Percentiles rank a stretch among this genome's conserved stretches.
Conservation (phyloP, 108 stramenopile species). For the Seminavis robusta region DNA sequence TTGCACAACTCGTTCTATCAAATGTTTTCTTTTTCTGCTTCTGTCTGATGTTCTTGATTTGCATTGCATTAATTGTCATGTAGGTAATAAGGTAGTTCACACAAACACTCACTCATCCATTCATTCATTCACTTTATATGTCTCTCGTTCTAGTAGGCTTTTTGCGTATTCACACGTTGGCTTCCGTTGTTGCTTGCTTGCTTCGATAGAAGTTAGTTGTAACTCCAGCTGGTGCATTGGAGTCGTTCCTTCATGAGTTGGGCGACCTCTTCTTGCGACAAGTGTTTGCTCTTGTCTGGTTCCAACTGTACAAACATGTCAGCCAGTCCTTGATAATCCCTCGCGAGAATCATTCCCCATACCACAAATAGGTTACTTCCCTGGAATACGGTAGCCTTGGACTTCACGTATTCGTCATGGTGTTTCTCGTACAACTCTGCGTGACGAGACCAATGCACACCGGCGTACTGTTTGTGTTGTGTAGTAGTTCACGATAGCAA, state of each 20-base stretch:
- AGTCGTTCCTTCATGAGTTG: slow-evolving; percentile 2
- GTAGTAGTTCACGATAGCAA: too few species aligned
- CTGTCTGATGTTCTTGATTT: too few species aligned
- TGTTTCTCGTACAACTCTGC: neutral
- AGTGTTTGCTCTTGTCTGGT: neutral
- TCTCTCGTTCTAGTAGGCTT: too few species aligned
- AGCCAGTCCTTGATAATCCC: slow-evolving; percentile 13
- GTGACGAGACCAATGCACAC: slow-evolving; percentile 4
- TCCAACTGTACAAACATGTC: slow-evolving; percentile 8
- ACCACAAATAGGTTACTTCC: slow-evolving; percentile 16
- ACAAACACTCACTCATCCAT: too few species aligned
- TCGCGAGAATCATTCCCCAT: slow-evolving; percentile 16
- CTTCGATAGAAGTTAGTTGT: neutral
- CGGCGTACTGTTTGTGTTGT: neutral
- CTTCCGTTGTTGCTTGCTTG: too few species aligned
- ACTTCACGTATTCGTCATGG: neutral
- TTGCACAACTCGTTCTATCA: too few species aligned
- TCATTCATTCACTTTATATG: too few species aligned
- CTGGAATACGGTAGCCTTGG: slow-evolving; percentile 9
- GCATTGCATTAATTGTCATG: too few species aligned
- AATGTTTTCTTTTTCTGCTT: too few species aligned
- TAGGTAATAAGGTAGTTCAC: too few species aligned
- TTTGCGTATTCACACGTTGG: too few species aligned
- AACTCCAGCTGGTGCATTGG: slow-evolving; percentile 4
- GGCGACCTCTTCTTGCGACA: too few species aligned